Conservation (phyloP, 75 land plant species). For the Picea sitchensis region DNA sequence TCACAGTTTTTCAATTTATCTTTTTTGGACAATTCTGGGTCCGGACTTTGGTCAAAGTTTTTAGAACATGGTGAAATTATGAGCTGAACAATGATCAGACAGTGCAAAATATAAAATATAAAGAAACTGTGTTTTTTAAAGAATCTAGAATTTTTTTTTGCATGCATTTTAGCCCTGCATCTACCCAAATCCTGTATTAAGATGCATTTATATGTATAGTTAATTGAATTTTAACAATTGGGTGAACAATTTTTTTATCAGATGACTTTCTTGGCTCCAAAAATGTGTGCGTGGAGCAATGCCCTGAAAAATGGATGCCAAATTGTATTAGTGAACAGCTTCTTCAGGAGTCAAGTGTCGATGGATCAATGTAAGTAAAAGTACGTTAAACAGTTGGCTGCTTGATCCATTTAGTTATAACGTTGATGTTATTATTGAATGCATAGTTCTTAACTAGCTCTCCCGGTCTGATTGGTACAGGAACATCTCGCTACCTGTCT, state of each 20-base stretch:
- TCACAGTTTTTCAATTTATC: no score
- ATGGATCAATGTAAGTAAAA: conserved; percentile 1
- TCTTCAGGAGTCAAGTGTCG: not conserved
- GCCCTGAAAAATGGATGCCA: not conserved
- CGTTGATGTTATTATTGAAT: not conserved
- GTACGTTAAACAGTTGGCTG: not conserved
- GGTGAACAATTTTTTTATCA: not conserved
- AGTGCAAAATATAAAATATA: no score
- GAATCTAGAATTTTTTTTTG: no score
- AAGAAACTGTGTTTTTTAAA: no score
- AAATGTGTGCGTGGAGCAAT: not conserved
- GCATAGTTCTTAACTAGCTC: not conserved
- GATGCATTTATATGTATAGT: no score
- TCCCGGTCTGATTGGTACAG: not conserved
- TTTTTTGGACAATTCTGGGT: no score
- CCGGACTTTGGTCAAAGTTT: no score
- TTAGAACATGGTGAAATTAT: no score
- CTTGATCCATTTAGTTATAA: not conserved
- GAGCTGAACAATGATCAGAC: no score
- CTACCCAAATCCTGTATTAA: no score
- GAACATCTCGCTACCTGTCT: not conserved
- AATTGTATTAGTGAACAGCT: not conserved
- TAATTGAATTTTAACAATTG: no score
- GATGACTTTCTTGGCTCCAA: conserved; percentile 6
- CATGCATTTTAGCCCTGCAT: no score